Percentiles rank a stretch among this genome's conserved stretches.
phyloP scores from a whole-genome alignment of 2,329 filamentous ascomycete genomes.

The Hymenotorrendiella dingleyae region DNA sequence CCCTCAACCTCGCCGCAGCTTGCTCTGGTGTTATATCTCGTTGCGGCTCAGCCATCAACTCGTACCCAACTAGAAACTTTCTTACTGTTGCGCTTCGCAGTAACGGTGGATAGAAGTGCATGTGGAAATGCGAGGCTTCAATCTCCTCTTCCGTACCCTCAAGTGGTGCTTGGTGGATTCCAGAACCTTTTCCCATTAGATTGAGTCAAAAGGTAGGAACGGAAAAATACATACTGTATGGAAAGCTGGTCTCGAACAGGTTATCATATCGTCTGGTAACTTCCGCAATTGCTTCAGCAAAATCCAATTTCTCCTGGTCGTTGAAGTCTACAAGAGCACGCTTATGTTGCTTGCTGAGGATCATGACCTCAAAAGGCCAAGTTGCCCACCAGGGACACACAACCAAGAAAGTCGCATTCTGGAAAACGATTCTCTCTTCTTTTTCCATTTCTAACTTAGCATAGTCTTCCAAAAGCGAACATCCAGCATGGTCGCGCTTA shows the following conservation, averaged over 20 bases:
- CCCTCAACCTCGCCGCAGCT: conserved; percentile 69
- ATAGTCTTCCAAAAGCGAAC: conserved; percentile 81
- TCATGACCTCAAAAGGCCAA: conserved; percentile 95
- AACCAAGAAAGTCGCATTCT: conserved; percentile 78
- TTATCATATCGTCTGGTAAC: conserved; percentile 93
- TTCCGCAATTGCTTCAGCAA: conserved; percentile 82
- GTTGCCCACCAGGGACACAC: conserved; percentile 97
- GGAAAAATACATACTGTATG: conserved; percentile 62
- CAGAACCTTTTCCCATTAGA: conserved; percentile 56
- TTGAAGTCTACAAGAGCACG: conserved; percentile 78
- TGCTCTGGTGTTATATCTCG: conserved; percentile 97
- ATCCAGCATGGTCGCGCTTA: conserved; percentile 61
- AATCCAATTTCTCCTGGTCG: conserved; percentile 60
- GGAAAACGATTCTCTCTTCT: conserved; percentile 78
- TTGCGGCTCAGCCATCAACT: conserved; percentile 96
- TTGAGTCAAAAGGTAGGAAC: neutral
- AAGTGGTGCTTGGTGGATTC: conserved; percentile 90
- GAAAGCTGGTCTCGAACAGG: conserved; percentile 92
- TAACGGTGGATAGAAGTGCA: conserved; percentile 96
- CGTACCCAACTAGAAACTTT: conserved; percentile 95
- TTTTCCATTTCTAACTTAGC: conserved; percentile 76
- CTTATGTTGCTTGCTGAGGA: conserved; percentile 78
- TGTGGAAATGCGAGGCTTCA: conserved; percentile 83
- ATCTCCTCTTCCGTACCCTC: conserved; percentile 76
- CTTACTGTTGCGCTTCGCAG: conserved; percentile 87